Evolutionary conservation across 2,329 filamentous ascomycete genomes (phyloP), one percentile per base, ranked within the genome.

Genomic region (Sclerotinia spermophila): DNA sequence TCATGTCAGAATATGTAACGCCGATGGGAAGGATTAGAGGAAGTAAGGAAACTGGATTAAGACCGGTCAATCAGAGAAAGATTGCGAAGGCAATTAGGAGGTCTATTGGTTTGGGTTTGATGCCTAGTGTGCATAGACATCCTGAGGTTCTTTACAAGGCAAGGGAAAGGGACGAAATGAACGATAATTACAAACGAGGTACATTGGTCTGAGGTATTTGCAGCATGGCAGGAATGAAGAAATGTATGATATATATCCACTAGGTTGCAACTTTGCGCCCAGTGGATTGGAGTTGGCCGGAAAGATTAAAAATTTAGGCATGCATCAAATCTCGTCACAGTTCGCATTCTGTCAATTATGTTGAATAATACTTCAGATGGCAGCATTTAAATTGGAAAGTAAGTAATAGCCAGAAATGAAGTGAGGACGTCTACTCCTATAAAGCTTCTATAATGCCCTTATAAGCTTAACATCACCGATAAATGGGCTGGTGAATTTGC

Each of bases 61-160:
- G 93, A 71, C 92, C 92, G 3, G 91, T 92, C 75, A 98, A 98
- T 84, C 96, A 99, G 84, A 87, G 96, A 75, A 94, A 91, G 82
- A 89, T 99, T 79, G 92, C 95, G 73, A 97, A 96, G 84, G 95
- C 96, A 68, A 92, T 99, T 77, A 86, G 96, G 75, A 87, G 96
- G 76, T 91, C 92, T 30, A 90, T 98, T 77, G 96, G 94, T 1
- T 86, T 97, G 79, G 96, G 96, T 24, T 84, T 98, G 72, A 94
- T 98, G 86, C 96, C 96, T 35, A 96, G 90, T 80, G 91, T 96
- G 69, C 92, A 99, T 83, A 84, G 85, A 75, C 96, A 99, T 82
- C 96, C 96, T 5, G 92, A 96, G 81, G 84, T 97, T 71, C 80
- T 97, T 40, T 76, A 78, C 42, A 76, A 74, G 67, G 59, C 67